These are phyloP conservation scores for Quercus parvula DNA, from an alignment of 306 rosid species.

Conservation along the genomic window DNA sequence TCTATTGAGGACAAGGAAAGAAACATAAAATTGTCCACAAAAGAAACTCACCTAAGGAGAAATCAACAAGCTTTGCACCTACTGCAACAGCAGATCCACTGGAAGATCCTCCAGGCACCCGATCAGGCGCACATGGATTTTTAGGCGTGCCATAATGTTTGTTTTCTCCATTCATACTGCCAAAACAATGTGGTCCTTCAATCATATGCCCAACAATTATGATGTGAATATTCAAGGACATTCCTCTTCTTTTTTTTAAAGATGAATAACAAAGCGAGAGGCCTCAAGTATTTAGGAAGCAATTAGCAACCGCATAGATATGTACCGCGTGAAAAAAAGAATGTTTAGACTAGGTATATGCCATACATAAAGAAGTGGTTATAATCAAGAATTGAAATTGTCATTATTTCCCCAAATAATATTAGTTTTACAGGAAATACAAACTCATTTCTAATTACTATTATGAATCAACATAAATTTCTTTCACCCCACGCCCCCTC, in stretches of 20 bases:
- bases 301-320: background rate
- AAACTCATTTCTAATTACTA: background rate
- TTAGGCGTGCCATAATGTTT: slow-evolving; percentile 52
- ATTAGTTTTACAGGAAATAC: background rate
- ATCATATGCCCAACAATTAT: slow-evolving; percentile 1
- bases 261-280: background rate
- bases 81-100: slow-evolving; percentile 71
- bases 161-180: slow-evolving; percentile 54
- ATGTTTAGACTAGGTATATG: background rate
- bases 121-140: slow-evolving; percentile 43
- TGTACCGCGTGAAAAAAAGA: background rate
- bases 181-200: background rate
- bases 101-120: slow-evolving; percentile 63
- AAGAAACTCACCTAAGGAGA: slow-evolving; percentile 60
- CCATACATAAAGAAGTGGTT: background rate
- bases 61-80: slow-evolving; percentile 82
- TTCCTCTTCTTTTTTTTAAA: background rate
- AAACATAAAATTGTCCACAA: slow-evolving; percentile 10
- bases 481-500: too few species aligned
- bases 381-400: background rate
- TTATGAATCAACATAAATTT: background rate
- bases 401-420: background rate
- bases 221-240: slow-evolving; percentile 2
- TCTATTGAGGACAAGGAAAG: slow-evolving; percentile 4
- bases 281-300: background rate